Evolutionary conservation across 73 alveolate genomes (phyloP).

Genomic region (Urostyla sp.): DNA sequence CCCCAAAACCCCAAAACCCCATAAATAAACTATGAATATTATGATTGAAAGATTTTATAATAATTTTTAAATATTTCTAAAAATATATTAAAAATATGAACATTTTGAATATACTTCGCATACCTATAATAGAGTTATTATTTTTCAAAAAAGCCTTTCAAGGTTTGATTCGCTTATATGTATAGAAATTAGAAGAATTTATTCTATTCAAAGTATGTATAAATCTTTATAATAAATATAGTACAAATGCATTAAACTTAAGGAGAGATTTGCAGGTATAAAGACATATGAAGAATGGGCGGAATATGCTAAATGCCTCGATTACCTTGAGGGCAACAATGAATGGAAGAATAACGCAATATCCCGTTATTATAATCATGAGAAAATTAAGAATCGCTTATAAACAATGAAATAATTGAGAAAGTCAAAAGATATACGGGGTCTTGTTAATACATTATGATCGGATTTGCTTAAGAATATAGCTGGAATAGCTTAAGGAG

Average conservation of each 20-base stretch:
- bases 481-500: conserved; percentile 65
- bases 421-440: conserved; percentile 44
- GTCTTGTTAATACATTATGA: conserved; percentile 65
- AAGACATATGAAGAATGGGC: conserved; percentile 46
- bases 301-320: conserved; percentile 54
- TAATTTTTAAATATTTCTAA: background rate
- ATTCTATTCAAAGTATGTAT: conserved; percentile 5
- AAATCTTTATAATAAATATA: background rate
- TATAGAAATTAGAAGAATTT: background rate
- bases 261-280: conserved; percentile 26
- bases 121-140: conserved; percentile 14
- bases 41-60: background rate
- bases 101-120: background rate
- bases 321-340: conserved; percentile 67
- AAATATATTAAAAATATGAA: conserved; percentile 13
- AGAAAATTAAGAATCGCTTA: conserved; percentile 25
- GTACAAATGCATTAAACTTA: conserved; percentile 33
- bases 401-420: conserved; percentile 43
- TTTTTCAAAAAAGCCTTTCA: conserved; percentile 19
- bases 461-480: conserved; percentile 61
- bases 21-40: no score
- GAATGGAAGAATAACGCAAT: conserved; percentile 59
- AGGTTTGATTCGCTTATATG: background rate
- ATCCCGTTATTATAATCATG: conserved; percentile 64
- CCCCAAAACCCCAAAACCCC: conserved; percentile 35